A percentile compares a stretch with the other conserved stretches of the same genome.
phyloP scores from a whole-genome alignment of 108 stramenopile genomes.

The Epipyxis sp. region DNA sequence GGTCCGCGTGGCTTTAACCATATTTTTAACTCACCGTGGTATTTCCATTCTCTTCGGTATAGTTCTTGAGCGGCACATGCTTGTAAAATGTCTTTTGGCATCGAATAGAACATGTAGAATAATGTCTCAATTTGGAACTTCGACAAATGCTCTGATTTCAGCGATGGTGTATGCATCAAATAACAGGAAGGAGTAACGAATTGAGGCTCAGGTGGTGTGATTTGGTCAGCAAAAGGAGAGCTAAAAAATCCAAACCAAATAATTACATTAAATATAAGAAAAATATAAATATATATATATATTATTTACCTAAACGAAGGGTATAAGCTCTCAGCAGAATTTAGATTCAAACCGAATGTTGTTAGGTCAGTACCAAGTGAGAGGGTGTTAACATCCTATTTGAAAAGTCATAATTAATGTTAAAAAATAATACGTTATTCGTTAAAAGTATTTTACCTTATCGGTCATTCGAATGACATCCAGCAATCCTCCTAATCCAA shows the following conservation, averaged over 20 bases:
- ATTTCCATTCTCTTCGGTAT: conserved; percentile 92
- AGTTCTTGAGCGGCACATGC: conserved; percentile 96
- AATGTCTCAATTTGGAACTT: conserved; percentile 96
- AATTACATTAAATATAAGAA: too few species aligned
- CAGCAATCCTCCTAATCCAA: conserved; percentile 5
- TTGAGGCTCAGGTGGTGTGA: conserved; percentile 79
- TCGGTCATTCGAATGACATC: not conserved
- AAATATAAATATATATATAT: too few species aligned
- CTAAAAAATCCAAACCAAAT: too few species aligned
- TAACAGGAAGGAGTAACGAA: conserved; percentile 81
- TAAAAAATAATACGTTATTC: not conserved
- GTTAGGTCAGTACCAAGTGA: conserved; percentile 71
- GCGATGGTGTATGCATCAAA: conserved; percentile 76
- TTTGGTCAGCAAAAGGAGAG: conserved; percentile 86
- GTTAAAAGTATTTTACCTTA: conserved; percentile 1
- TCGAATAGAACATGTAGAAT: conserved; percentile 96
- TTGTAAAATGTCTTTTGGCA: conserved; percentile 92
- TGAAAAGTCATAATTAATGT: not conserved
- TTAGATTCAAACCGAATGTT: conserved; percentile 86
- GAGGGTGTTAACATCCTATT: not conserved
- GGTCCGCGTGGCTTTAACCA: conserved; percentile 58
- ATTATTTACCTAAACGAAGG: too few species aligned
- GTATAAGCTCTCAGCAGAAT: conserved; percentile 81
- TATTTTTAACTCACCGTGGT: conserved; percentile 86
- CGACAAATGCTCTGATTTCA: conserved; percentile 68